These are phyloP conservation scores for Phyllosticta capitalensis DNA, from an alignment of 2,329 filamentous ascomycete genomes.

Conservation along the genomic window DNA sequence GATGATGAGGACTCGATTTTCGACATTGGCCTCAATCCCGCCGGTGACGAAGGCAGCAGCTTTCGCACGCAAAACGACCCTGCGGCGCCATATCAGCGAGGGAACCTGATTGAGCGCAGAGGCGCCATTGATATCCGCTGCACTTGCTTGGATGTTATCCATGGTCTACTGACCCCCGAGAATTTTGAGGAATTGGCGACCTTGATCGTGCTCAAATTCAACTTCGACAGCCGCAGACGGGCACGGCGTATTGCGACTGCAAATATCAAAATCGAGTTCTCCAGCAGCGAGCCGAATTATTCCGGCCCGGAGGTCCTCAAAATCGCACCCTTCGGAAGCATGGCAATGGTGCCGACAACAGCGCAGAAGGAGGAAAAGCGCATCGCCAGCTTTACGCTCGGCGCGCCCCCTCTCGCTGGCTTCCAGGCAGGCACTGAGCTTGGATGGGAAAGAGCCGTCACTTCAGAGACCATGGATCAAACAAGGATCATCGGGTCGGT, in stretches of 20 bases:
- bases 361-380: background rate
- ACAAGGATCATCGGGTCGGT: slow-evolving; percentile 15
- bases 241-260: background rate
- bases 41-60: background rate
- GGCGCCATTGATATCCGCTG: slow-evolving; percentile 1
- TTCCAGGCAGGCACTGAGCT: background rate
- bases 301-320: background rate
- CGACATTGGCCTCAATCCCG: background rate
- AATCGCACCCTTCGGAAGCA: background rate
- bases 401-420: background rate
- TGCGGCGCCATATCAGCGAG: background rate
- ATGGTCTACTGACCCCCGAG: background rate
- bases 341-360: background rate
- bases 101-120: background rate
- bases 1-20: slow-evolving; percentile 14
- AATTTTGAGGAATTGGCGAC: background rate
- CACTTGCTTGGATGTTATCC: background rate
- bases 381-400: background rate
- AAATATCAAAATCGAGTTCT: background rate
- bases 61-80: background rate
- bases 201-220: background rate
- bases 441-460: background rate
- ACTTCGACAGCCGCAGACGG: background rate
- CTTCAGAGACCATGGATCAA: background rate
- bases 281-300: background rate